These are phyloP conservation scores for Tetrastigma voinierianum DNA, from an alignment of 164 flowering plant species.

Conservation along the genomic window DNA sequence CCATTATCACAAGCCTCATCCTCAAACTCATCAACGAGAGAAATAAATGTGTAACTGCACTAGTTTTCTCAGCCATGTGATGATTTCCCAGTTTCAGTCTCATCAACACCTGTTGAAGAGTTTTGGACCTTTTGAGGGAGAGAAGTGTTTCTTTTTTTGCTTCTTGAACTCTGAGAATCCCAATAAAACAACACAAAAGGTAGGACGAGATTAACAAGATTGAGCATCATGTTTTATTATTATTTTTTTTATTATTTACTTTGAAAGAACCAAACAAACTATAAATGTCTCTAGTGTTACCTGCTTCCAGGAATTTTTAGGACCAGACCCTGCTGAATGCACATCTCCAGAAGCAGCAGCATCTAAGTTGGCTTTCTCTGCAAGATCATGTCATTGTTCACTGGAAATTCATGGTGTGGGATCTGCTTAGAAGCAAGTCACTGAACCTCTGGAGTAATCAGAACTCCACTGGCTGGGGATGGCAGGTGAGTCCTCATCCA, in stretches of 20 bases:
- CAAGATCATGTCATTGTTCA: slow-evolving; percentile 20
- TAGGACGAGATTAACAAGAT: background rate
- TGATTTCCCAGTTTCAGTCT: slow-evolving; percentile 26
- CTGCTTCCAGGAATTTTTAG: slow-evolving; percentile 9
- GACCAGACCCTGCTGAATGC: slow-evolving; percentile 17
- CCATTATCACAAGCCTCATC: slow-evolving; percentile 24
- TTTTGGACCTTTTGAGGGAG: slow-evolving; percentile 17
- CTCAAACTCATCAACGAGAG: slow-evolving; percentile 23
- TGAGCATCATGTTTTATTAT: background rate
- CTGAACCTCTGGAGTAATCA: slow-evolving; percentile 26
- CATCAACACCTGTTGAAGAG: slow-evolving; percentile 16
- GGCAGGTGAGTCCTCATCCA: slow-evolving; percentile 29
- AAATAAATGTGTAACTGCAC: slow-evolving; percentile 3
- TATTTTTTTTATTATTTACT: no score
- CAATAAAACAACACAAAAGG: background rate
- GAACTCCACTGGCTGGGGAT: slow-evolving; percentile 20
- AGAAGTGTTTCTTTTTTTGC: slow-evolving; percentile 17
- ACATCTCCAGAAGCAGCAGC: slow-evolving; percentile 16
- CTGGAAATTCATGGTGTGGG: slow-evolving; percentile 21
- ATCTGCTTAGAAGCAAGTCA: slow-evolving; percentile 17
- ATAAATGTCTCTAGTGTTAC: slow-evolving; percentile 6
- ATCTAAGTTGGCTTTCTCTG: slow-evolving; percentile 13
- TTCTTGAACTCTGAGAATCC: slow-evolving; percentile 8
- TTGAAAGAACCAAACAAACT: no score
- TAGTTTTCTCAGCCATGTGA: slow-evolving; percentile 36